A percentile compares a stretch with the other conserved stretches of the same genome.
Evolutionary conservation across 179 eudicot genomes (phyloP).

Genomic region (Spergularia azorica): DNA sequence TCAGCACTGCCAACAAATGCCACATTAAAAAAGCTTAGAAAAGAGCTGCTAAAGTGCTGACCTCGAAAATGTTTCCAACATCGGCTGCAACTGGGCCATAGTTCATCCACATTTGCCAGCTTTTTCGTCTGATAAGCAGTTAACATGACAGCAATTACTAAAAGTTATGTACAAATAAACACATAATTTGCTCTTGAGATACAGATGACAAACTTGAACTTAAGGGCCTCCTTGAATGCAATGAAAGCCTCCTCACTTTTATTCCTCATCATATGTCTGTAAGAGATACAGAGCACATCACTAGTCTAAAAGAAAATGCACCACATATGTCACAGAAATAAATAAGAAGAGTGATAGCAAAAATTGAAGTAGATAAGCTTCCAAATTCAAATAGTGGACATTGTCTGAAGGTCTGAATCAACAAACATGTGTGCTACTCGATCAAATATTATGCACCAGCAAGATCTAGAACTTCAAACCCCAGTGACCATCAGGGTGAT

Average conservation of each 20-base stretch:
- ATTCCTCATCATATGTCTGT: conserved; percentile 80
- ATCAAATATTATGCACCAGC: not conserved
- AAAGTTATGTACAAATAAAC: not conserved
- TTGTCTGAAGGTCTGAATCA: not conserved
- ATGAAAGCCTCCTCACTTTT: conserved; percentile 72
- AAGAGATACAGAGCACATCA: conserved; percentile 23
- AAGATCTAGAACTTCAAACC: no score
- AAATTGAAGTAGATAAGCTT: not conserved
- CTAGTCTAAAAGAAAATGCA: not conserved
- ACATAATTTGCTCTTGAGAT: conserved; percentile 12
- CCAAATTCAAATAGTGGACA: no score
- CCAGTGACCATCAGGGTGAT: no score
- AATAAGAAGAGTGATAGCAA: not conserved
- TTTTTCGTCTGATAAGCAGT: conserved; percentile 58
- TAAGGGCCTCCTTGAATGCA: conserved; percentile 90
- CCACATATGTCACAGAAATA: not conserved
- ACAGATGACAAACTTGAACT: conserved; percentile 62
- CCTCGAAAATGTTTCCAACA: conserved; percentile 74
- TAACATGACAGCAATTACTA: not conserved
- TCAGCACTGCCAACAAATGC: not conserved
- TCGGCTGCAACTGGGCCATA: conserved; percentile 82
- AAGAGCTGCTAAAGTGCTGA: conserved; percentile 21
- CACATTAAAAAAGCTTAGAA: not conserved
- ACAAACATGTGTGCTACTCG: not conserved
- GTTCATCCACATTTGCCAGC: conserved; percentile 99